phyloP scores from a whole-genome alignment of 345 rosid genomes.

The Raphanus raphanistrum region DNA sequence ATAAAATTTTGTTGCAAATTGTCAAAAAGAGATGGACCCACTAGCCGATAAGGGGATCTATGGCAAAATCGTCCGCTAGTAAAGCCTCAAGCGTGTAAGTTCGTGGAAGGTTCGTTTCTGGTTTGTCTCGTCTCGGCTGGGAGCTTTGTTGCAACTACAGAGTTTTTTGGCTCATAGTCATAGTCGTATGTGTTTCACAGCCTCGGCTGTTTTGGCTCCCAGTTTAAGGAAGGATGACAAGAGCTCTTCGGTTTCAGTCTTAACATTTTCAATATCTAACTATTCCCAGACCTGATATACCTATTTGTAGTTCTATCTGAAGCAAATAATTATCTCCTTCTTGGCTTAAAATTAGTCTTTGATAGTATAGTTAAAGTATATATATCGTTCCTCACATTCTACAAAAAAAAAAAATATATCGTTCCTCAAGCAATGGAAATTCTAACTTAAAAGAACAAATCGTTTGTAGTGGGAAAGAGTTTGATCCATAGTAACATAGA shows the following conservation, averaged over 20 bases:
- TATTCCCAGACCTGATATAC: background rate
- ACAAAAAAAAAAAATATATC: background rate
- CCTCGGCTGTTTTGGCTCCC: background rate
- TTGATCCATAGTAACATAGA: background rate
- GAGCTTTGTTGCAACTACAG: background rate
- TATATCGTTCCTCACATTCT: no score
- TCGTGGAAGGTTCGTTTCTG: conserved; percentile 6
- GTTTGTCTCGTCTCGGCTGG: background rate
- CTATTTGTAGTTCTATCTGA: background rate
- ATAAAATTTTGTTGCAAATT: background rate
- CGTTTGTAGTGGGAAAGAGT: background rate
- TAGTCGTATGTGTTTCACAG: background rate
- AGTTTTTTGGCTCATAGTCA: background rate
- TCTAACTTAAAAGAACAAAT: background rate
- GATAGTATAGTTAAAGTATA: no score
- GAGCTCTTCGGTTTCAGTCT: background rate
- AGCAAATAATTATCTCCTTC: background rate
- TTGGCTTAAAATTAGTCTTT: background rate
- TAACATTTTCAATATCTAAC: background rate
- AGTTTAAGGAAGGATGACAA: background rate
- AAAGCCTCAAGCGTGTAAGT: conserved; percentile 38
- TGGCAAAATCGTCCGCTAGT: conserved; percentile 40
- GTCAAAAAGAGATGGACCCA: conserved; percentile 24
- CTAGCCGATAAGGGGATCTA: conserved; percentile 28
- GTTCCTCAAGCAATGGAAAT: background rate